Percentiles rank a stretch among this genome's conserved stretches.
Conservation (phyloP, 805 yeast genomes). For the Kuraishia cidri region DNA sequence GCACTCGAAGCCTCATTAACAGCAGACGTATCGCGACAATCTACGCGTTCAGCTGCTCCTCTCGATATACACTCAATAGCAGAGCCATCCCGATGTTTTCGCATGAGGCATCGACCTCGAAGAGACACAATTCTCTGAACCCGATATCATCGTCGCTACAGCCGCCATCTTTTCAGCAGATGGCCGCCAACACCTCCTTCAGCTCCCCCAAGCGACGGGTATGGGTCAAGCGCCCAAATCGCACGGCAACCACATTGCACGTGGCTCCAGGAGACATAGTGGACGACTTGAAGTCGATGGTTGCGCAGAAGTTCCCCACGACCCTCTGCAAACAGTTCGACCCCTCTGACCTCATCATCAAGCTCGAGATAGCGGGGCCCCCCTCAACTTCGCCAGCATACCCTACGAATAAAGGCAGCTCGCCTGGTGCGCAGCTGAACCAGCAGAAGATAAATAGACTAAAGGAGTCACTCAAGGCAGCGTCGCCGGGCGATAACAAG, state of each 20-base stretch:
- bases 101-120: no score
- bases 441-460: background rate
- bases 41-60: no score
- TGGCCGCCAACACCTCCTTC: no score
- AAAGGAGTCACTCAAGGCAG: background rate
- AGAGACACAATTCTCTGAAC: no score
- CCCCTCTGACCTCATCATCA: slow-evolving; percentile 54
- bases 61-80: no score
- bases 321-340: slow-evolving; percentile 52
- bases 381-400: background rate
- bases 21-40: no score
- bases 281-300: slow-evolving; percentile 71
- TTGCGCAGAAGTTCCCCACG: slow-evolving; percentile 59
- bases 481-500: background rate
- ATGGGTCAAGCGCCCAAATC: slow-evolving; percentile 43
- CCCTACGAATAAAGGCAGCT: background rate
- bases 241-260: slow-evolving; percentile 61
- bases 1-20: no score
- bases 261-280: slow-evolving; percentile 58
- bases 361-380: slow-evolving; percentile 7
- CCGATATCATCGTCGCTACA: no score
- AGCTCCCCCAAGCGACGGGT: no score
- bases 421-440: background rate
- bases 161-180: no score
- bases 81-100: no score